Percentiles rank a stretch among this genome's conserved stretches.
phyloP scores from a whole-genome alignment of 495 filamentous ascomycete genomes.

The Evansstolkia leycettana region DNA sequence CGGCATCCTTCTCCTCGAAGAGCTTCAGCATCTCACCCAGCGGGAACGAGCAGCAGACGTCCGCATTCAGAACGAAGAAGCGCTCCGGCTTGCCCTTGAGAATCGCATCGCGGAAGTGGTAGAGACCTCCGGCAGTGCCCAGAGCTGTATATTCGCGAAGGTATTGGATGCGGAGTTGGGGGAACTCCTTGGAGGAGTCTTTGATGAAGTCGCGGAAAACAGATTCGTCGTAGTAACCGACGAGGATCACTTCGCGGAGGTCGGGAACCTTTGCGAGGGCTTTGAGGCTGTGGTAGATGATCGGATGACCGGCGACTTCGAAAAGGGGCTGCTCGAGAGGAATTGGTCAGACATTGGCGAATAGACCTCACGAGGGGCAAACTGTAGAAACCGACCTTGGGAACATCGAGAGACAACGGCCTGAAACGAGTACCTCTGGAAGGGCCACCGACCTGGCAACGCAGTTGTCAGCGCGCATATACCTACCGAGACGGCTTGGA shows the following conservation, averaged over 20 bases:
- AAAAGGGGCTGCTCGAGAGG: slow-evolving; percentile 67
- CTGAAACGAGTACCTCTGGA: slow-evolving; percentile 93
- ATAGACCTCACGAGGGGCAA: not conserved
- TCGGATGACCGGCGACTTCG: slow-evolving; percentile 94
- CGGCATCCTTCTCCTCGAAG: slow-evolving; percentile 90
- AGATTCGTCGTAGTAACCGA: slow-evolving; percentile 96
- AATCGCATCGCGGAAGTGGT: slow-evolving; percentile 99
- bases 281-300: slow-evolving; percentile 93
- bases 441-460: slow-evolving; percentile 72
- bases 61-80: slow-evolving; percentile 94
- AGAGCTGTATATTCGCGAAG: slow-evolving; percentile 95
- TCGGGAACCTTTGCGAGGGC: slow-evolving; percentile 83
- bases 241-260: slow-evolving; percentile 92
- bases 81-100: slow-evolving; percentile 90
- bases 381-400: slow-evolving; percentile 56
- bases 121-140: slow-evolving; percentile 91
- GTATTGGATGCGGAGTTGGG: slow-evolving; percentile 85
- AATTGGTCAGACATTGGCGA: slow-evolving; percentile 3
- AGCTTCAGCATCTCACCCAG: slow-evolving; percentile 88
- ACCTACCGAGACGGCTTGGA: slow-evolving; percentile 1
- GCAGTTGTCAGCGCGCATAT: slow-evolving; percentile 5
- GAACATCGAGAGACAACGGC: slow-evolving; percentile 90
- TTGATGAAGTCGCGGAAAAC: slow-evolving; percentile 98
- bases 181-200: slow-evolving; percentile 70
- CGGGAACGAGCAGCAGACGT: slow-evolving; percentile 99